phyloP scores from a whole-genome alignment of 129 eudicot genomes.

The Heracleum sosnowskyi region DNA sequence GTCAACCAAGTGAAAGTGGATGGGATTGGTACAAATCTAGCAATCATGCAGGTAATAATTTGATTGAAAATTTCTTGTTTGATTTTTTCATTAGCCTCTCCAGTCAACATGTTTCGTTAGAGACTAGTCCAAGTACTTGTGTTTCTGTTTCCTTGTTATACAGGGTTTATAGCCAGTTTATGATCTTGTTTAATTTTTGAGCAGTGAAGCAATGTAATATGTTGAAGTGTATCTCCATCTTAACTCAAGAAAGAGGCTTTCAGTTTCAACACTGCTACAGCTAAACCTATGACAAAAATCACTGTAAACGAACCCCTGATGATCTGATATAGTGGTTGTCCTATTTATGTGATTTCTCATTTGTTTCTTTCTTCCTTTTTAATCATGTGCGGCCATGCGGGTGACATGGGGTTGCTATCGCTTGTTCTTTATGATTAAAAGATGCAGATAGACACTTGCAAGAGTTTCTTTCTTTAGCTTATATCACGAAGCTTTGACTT shows the following conservation, averaged over 20 bases:
- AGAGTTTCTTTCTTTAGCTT: not conserved
- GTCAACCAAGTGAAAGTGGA: slow-evolving; percentile 63
- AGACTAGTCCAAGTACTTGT: not conserved
- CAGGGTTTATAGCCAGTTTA: not conserved
- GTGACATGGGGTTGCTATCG: not conserved
- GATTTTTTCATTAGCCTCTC: not conserved
- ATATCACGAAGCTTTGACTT: too few relatives aligned
- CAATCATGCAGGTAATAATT: too few relatives aligned
- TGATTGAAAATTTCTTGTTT: too few relatives aligned
- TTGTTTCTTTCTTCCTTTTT: not conserved
- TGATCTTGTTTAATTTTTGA: not conserved
- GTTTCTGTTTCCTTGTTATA: not conserved
- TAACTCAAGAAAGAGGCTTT: slow-evolving; percentile 2
- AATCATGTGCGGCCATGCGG: not conserved
- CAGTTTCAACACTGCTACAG: not conserved
- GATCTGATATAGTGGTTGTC: not conserved
- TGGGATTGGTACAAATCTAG: slow-evolving; percentile 44
- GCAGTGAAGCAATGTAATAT: not conserved
- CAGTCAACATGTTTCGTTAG: not conserved
- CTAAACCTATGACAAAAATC: not conserved
- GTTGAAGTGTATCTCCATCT: slow-evolving; percentile 6
- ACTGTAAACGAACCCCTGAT: not conserved
- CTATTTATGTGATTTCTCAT: not conserved
- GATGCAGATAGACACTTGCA: not conserved
- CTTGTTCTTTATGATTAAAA: not conserved